These are phyloP conservation scores for barrel medic (Medicago truncatula) DNA, from an alignment of 306 rosid species.

Conservation along the genomic window MtrunA17r5.0-ANR NC_053047.1:10107001-10107500, in stretches of 20 bases:
- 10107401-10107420: constrained; percentile 86
- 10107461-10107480: constrained; percentile 26
- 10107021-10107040: not conserved
- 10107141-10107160: not conserved
- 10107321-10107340: constrained; percentile 38
- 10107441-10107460: constrained; percentile 18
- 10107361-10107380: constrained; percentile 97
- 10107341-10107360: constrained; percentile 92
- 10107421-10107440: constrained; percentile 35
- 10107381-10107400: constrained; percentile 97
- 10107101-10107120: not conserved
- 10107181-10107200: constrained; percentile 10
- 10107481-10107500: constrained; percentile 14
- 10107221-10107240: constrained; percentile 3
- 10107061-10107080: not conserved
- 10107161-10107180: not conserved
- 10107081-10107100: too few relatives aligned
- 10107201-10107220: constrained; percentile 4
- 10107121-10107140: constrained; percentile 3
- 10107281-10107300: not conserved
- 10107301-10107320: constrained; percentile 18
- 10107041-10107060: not conserved
- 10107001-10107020: constrained; percentile 1
- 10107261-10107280: constrained; percentile 4
- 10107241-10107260: constrained; percentile 18